phyloP scores from a whole-genome alignment of 805 yeast species.

The Kluyveromyces nonfermentans region DNA sequence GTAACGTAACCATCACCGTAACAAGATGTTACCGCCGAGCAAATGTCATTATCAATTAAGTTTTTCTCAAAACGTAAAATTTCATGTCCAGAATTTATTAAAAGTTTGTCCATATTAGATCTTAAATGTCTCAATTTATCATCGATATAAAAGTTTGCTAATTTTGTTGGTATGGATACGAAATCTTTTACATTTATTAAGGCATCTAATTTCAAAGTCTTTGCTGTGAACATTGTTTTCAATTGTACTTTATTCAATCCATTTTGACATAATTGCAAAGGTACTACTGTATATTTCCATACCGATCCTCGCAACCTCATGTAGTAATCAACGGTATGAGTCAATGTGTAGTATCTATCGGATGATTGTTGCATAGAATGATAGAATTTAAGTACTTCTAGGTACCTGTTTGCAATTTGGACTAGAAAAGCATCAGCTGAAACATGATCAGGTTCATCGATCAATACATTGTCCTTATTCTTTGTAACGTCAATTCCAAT shows the following conservation, averaged over 20 bases:
- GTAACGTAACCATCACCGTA: neutral
- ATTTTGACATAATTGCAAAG: conserved; percentile 1
- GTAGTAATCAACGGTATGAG: conserved; percentile 1
- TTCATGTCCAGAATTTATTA: neutral
- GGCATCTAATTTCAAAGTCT: conserved; percentile 1
- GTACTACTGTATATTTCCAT: conserved; percentile 2
- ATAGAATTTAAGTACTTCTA: neutral
- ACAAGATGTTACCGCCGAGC: neutral
- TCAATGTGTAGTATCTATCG: neutral
- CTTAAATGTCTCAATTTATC: neutral
- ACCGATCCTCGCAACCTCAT: conserved; percentile 1
- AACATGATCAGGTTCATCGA: neutral
- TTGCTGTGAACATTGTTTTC: conserved; percentile 3
- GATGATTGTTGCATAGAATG: neutral
- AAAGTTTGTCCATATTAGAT: neutral
- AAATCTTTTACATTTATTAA: neutral
- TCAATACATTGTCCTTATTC: neutral
- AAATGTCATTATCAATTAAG: neutral
- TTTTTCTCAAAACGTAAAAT: neutral
- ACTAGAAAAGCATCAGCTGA: neutral
- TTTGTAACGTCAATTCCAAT: neutral
- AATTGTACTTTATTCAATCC: neutral
- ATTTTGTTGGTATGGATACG: neutral
- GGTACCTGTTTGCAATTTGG: neutral
- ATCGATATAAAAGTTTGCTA: neutral